Conservation (phyloP, 2,329 filamentous ascomycete species). For the Teratosphaeria zuluensis region DNA sequence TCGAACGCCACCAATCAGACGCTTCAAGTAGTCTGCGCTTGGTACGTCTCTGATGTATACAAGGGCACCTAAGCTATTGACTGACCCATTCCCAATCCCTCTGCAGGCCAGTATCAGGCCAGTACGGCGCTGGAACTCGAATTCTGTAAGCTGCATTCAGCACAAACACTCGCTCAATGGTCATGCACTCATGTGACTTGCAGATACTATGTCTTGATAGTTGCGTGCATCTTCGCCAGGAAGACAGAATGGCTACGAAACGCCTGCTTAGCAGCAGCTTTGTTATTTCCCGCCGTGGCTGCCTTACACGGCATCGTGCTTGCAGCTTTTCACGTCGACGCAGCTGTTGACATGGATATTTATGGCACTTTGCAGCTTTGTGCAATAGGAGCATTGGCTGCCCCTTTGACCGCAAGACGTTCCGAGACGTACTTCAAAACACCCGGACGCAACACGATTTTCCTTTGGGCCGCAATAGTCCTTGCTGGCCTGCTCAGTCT, state of each 20-base stretch:
- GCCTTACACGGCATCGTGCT: conserved; percentile 56
- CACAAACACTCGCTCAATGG: background rate
- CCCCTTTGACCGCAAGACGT: conserved; percentile 51
- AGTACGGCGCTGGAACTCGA: conserved; percentile 48
- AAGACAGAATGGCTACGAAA: conserved; percentile 53
- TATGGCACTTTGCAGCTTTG: conserved; percentile 61
- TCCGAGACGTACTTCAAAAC: conserved; percentile 56
- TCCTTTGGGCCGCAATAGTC: conserved; percentile 54
- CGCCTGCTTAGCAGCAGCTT: conserved; percentile 53
- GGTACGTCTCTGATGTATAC: conserved; percentile 8
- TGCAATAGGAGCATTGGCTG: conserved; percentile 55
- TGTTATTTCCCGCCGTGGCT: conserved; percentile 54
- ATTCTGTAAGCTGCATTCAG: conserved; percentile 35
- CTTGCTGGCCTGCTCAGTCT: conserved; percentile 52
- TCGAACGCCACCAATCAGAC: background rate
- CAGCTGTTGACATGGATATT: conserved; percentile 57
- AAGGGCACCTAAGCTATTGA: too few relatives aligned
- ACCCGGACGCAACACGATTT: conserved; percentile 56
- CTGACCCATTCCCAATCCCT: too few relatives aligned
- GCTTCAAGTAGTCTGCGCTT: conserved; percentile 45
- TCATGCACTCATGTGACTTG: background rate
- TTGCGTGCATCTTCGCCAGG: conserved; percentile 53
- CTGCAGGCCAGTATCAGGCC: conserved; percentile 41
- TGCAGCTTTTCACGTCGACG: conserved; percentile 50
- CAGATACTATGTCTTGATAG: conserved; percentile 56